These are phyloP conservation scores for Yamadazyma phyllophila DNA, from an alignment of 805 yeast genomes.

Conservation along the genomic window DNA sequence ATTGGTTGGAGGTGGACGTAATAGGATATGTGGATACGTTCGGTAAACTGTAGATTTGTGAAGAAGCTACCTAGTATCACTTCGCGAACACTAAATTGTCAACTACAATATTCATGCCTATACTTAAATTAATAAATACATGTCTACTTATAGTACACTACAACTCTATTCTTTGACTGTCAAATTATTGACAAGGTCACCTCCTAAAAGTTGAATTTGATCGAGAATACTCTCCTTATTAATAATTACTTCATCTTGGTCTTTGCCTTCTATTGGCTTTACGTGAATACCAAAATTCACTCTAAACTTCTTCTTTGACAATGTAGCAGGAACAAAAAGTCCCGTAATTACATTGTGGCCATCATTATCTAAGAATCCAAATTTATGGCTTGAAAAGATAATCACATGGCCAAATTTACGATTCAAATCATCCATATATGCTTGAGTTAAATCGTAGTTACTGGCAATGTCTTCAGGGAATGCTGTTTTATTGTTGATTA, in stretches of 20 bases:
- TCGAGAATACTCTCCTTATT: conserved; percentile 71
- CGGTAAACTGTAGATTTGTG: too few species aligned
- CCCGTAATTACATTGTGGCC: conserved; percentile 74
- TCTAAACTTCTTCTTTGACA: conserved; percentile 64
- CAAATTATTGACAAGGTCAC: conserved; percentile 46
- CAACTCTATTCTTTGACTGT: conserved; percentile 3
- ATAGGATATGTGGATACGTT: too few species aligned
- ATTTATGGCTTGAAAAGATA: conserved; percentile 64
- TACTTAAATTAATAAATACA: conserved; percentile 3
- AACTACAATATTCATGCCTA: background rate
- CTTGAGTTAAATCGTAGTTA: conserved; percentile 60
- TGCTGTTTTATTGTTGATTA: conserved; percentile 42
- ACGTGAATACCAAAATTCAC: conserved; percentile 76
- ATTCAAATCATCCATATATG: conserved; percentile 58
- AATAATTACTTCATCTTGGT: conserved; percentile 53
- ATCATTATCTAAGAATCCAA: conserved; percentile 49
- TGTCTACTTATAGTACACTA: conserved; percentile 3
- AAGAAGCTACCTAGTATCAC: background rate
- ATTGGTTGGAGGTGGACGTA: too few species aligned
- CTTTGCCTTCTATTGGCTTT: conserved; percentile 53
- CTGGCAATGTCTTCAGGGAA: conserved; percentile 47
- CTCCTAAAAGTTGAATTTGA: conserved; percentile 70
- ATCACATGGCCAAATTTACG: conserved; percentile 64
- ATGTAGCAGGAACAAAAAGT: conserved; percentile 66
- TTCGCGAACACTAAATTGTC: background rate